Evolutionary conservation across 2,329 filamentous ascomycete genomes (phyloP).

Genomic region (Exophiala phaeomuriformis): DNA sequence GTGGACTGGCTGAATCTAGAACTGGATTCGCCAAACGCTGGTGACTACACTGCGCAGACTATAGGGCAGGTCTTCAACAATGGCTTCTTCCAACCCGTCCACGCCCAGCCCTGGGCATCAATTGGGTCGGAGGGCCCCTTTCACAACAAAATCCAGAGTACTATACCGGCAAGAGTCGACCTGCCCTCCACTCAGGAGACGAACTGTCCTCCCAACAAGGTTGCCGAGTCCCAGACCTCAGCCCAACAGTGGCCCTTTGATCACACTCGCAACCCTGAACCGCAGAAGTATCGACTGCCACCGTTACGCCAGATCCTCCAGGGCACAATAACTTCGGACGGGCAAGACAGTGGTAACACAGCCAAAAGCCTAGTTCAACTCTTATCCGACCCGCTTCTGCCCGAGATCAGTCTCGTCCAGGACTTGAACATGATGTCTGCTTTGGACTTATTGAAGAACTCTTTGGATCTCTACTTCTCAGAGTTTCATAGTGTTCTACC

Average conservation of each 20-base stretch:
- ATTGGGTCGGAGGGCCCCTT: neutral
- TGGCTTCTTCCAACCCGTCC: conserved; percentile 3
- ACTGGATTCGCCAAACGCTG: conserved; percentile 13
- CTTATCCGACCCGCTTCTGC: conserved; percentile 12
- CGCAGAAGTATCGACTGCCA: conserved; percentile 14
- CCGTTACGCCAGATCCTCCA: conserved; percentile 21
- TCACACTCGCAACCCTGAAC: conserved; percentile 15
- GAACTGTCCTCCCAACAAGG: neutral
- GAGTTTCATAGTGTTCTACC: conserved; percentile 19
- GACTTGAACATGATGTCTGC: conserved; percentile 17
- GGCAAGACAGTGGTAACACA: conserved; percentile 8
- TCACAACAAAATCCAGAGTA: conserved; percentile 1
- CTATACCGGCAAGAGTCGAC: conserved; percentile 1
- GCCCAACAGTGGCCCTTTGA: conserved; percentile 22
- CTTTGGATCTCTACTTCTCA: conserved; percentile 17
- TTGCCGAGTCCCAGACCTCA: conserved; percentile 2
- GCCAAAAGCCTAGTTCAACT: conserved; percentile 15
- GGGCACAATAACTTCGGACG: conserved; percentile 10
- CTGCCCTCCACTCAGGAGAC: conserved; percentile 4
- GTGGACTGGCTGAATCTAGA: conserved; percentile 16
- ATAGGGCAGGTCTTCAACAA: conserved; percentile 5
- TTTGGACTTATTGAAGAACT: conserved; percentile 16
- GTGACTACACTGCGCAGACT: conserved; percentile 2
- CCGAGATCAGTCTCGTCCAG: conserved; percentile 9
- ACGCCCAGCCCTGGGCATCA: neutral